phyloP scores from a whole-genome alignment of 1,284 basidiomycete genomes.

The Fomitopsis pinicola region DNA sequence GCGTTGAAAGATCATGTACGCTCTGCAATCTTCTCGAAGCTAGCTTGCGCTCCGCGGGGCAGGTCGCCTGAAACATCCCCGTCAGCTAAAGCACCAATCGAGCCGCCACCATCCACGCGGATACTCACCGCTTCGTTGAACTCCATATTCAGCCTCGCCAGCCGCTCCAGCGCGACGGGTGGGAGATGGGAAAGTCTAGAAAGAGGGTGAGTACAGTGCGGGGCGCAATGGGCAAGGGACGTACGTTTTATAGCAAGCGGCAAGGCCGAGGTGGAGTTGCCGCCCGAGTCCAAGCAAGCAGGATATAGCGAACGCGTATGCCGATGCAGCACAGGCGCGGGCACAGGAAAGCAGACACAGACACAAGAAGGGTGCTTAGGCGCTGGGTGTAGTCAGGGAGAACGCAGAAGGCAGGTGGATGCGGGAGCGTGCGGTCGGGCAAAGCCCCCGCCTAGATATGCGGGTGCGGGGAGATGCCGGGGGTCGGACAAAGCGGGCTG shows the following conservation, averaged over 20 bases:
- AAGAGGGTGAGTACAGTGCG: neutral
- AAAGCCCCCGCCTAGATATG: neutral
- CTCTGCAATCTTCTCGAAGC: slow-evolving; percentile 2
- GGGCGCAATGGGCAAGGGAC: neutral
- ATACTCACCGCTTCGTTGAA: slow-evolving; percentile 28
- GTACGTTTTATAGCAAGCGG: neutral
- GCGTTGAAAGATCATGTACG: neutral
- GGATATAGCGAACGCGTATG: neutral
- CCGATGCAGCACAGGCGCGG: neutral
- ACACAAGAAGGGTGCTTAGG: neutral
- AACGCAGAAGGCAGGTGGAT: neutral
- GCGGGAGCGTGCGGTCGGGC: neutral
- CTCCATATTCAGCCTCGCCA: slow-evolving; percentile 27
- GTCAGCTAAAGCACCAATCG: neutral
- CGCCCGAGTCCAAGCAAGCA: neutral
- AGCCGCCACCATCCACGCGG: neutral
- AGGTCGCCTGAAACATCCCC: slow-evolving; percentile 13
- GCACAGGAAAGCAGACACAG: neutral
- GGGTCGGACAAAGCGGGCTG: neutral
- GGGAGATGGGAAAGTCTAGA: neutral
- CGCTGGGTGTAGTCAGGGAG: neutral
- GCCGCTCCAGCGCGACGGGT: slow-evolving; percentile 22
- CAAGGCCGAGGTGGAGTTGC: neutral
- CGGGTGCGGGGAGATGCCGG: neutral
- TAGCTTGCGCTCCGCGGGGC: slow-evolving; percentile 16